Conservation (phyloP, 805 yeast species). For the Saccharomycopsis schoenii region DNA sequence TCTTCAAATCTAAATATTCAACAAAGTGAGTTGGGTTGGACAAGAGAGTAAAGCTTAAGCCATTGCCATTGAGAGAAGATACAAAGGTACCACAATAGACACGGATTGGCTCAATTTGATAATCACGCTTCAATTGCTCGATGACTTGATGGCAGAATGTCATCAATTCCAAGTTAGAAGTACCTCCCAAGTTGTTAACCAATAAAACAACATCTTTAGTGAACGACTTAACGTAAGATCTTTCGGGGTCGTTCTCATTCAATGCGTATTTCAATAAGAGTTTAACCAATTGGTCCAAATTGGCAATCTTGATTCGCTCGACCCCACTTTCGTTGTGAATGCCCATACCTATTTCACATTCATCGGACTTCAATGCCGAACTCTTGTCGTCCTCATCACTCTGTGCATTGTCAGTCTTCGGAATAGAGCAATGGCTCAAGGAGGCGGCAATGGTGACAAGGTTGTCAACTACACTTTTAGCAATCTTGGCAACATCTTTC, state of each 20-base stretch:
- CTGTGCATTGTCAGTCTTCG: slow-evolving; percentile 42
- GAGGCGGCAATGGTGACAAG: slow-evolving; percentile 85
- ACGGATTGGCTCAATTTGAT: slow-evolving; percentile 54
- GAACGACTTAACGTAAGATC: slow-evolving; percentile 67
- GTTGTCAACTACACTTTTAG: slow-evolving; percentile 49
- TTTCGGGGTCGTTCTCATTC: slow-evolving; percentile 57
- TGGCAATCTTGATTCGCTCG: slow-evolving; percentile 48
- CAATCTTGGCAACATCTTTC: slow-evolving; percentile 45
- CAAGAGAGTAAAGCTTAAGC: slow-evolving; percentile 75
- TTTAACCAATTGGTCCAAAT: slow-evolving; percentile 48
- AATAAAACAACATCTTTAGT: slow-evolving; percentile 49
- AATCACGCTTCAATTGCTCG: slow-evolving; percentile 40
- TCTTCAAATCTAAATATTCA: slow-evolving; percentile 55
- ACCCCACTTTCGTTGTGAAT: slow-evolving; percentile 94
- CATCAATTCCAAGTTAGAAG: slow-evolving; percentile 68
- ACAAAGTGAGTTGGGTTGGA: slow-evolving; percentile 45
- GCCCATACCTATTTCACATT: slow-evolving; percentile 90
- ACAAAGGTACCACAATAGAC: slow-evolving; percentile 70
- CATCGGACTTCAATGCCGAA: slow-evolving; percentile 41
- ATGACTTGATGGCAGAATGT: slow-evolving; percentile 58
- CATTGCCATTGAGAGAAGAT: slow-evolving; percentile 87
- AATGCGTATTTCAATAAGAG: slow-evolving; percentile 53
- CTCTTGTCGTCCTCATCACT: slow-evolving; percentile 24
- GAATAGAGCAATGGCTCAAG: slow-evolving; percentile 81
- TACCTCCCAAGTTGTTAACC: slow-evolving; percentile 84